These are phyloP conservation scores for Globisporangium cylindrosporum DNA, from an alignment of 352 stramenopile genomes.

Conservation along the genomic window DNA sequence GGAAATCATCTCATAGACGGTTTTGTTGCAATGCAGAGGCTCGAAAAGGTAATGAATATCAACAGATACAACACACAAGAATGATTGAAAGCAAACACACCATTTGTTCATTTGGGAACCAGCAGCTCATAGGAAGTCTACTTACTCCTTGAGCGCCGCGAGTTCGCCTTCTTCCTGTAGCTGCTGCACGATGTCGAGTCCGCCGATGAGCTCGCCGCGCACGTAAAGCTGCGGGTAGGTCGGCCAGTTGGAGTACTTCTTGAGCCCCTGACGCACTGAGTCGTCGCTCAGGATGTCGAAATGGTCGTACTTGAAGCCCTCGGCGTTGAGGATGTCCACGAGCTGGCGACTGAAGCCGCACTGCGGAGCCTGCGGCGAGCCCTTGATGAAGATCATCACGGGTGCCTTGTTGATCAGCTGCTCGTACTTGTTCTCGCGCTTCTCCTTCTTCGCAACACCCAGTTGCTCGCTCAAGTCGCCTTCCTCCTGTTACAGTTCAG, in stretches of 20 bases:
- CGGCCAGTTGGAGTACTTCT: slow-evolving; percentile 97
- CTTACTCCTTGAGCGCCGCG: slow-evolving; percentile 73
- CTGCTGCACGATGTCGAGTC: slow-evolving; percentile 97
- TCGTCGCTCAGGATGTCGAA: slow-evolving; percentile 98
- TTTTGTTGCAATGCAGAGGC: not conserved
- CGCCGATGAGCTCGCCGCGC: slow-evolving; percentile 96
- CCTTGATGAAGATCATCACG: slow-evolving; percentile 99
- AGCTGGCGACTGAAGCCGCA: slow-evolving; percentile 97
- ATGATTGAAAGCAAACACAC: slow-evolving; percentile 3
- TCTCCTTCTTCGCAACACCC: slow-evolving; percentile 84
- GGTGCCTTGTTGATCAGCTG: slow-evolving; percentile 87
- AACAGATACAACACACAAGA: slow-evolving; percentile 2
- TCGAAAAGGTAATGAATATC: slow-evolving; percentile 5
- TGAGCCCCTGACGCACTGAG: slow-evolving; percentile 95
- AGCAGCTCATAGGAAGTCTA: too few relatives aligned
- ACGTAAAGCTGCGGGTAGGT: slow-evolving; percentile 99
- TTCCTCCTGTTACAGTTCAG: slow-evolving; percentile 40
- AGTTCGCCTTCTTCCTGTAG: slow-evolving; percentile 89
- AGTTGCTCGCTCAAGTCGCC: slow-evolving; percentile 90
- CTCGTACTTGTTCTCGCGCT: slow-evolving; percentile 85
- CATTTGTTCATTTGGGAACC: not conserved
- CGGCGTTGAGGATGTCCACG: slow-evolving; percentile 90
- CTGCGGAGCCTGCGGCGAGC: slow-evolving; percentile 84
- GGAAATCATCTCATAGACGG: slow-evolving; percentile 61
- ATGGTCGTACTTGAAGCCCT: slow-evolving; percentile 91